Evolutionary conservation across 176 grass and related monocot genomes (phyloP).

Genomic region (Carex littledalei): DNA sequence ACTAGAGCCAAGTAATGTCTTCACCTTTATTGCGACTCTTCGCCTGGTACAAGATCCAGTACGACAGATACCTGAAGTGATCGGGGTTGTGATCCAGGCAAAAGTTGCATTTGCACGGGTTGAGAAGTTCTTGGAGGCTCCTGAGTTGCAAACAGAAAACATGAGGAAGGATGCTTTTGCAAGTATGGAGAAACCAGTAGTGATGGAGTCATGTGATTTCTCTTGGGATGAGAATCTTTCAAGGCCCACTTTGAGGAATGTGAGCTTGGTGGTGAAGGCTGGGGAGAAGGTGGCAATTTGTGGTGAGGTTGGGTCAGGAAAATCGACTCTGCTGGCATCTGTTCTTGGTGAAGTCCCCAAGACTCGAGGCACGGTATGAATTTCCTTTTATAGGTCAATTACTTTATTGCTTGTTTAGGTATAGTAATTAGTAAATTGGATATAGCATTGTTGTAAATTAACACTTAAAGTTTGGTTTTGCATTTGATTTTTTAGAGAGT

Average conservation of each 20-base stretch:
- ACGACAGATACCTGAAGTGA: slow-evolving; percentile 71
- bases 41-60: slow-evolving; percentile 78
- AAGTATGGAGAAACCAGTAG: slow-evolving; percentile 31
- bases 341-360: slow-evolving; percentile 68
- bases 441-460: not conserved
- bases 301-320: slow-evolving; percentile 92
- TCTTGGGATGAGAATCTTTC: slow-evolving; percentile 66
- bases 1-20: slow-evolving; percentile 79
- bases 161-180: slow-evolving; percentile 23
- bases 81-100: slow-evolving; percentile 78
- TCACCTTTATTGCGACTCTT: slow-evolving; percentile 78
- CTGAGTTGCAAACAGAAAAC: slow-evolving; percentile 45
- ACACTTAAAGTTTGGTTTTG: not conserved
- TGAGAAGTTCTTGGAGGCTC: slow-evolving; percentile 68
- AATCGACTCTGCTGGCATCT: slow-evolving; percentile 80
- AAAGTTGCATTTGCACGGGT: slow-evolving; percentile 81
- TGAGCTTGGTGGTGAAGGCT: slow-evolving; percentile 54
- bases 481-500: not conserved
- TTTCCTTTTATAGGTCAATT: not conserved
- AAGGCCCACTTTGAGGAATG: slow-evolving; percentile 57
- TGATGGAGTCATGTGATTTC: slow-evolving; percentile 54
- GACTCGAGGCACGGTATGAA: slow-evolving; percentile 59
- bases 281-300: slow-evolving; percentile 87
- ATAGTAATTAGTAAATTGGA: not conserved
- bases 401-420: not conserved